A percentile compares a stretch with the other conserved stretches of the same genome.
phyloP scores from a whole-genome alignment of 805 yeast species.

The Kuraishia molischiana region DNA sequence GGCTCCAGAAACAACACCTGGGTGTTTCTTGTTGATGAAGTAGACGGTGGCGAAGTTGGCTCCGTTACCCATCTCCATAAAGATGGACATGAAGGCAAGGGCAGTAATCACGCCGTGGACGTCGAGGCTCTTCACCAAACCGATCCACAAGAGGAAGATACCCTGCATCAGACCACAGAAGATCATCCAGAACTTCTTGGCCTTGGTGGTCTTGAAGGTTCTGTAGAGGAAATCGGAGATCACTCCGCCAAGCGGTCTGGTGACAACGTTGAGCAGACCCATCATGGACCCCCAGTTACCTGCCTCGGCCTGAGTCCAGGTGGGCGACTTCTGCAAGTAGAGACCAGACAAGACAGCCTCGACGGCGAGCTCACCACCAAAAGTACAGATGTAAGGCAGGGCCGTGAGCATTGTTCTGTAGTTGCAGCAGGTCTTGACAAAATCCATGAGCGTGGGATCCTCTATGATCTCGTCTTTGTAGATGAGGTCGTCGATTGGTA shows the following conservation, averaged over 20 bases:
- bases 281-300: conserved; percentile 24
- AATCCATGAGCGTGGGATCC: conserved; percentile 11
- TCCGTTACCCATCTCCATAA: conserved; percentile 29
- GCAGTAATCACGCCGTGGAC: conserved; percentile 20
- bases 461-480: conserved; percentile 15
- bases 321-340: conserved; percentile 8
- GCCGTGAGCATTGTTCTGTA: conserved; percentile 19
- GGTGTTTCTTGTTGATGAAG: conserved; percentile 21
- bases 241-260: conserved; percentile 20
- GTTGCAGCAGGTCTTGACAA: conserved; percentile 10
- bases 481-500: conserved; percentile 10
- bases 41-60: conserved; percentile 26
- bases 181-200: conserved; percentile 23
- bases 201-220: conserved; percentile 17
- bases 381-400: conserved; percentile 16
- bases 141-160: conserved; percentile 24
- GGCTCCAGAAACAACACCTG: conserved; percentile 26
- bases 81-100: conserved; percentile 18
- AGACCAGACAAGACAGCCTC: conserved; percentile 16
- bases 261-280: conserved; percentile 19
- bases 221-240: conserved; percentile 19
- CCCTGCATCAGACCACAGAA: conserved; percentile 21
- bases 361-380: conserved; percentile 21
- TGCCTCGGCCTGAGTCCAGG: conserved; percentile 14
- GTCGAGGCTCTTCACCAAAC: conserved; percentile 16